phyloP scores from a whole-genome alignment of 2,329 filamentous ascomycete genomes.

The Daldinia sp. region DNA sequence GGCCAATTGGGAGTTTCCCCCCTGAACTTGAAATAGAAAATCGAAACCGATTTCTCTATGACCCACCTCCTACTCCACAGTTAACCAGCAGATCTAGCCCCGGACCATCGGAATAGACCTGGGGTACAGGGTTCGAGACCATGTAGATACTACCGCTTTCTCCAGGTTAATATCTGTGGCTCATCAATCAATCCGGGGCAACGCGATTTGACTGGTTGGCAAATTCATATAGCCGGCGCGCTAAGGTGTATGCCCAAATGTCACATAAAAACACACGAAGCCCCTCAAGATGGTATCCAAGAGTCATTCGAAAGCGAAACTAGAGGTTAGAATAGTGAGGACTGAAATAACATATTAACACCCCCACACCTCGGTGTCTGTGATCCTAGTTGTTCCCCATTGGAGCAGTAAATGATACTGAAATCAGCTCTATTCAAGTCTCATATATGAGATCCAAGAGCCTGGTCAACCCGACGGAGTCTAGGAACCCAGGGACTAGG shows the following conservation, averaged over 20 bases:
- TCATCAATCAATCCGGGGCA: slow-evolving; percentile 2
- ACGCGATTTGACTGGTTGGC: background rate
- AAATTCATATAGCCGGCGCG: slow-evolving; percentile 8
- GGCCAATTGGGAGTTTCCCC: slow-evolving; percentile 41
- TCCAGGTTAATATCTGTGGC: slow-evolving; percentile 3
- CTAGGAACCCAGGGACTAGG: background rate
- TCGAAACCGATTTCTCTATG: slow-evolving; percentile 8
- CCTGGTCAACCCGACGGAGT: background rate
- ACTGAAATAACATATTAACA: background rate
- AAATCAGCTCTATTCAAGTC: too few species aligned
- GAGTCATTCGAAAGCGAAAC: background rate
- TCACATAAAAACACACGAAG: background rate
- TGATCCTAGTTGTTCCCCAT: too few species aligned
- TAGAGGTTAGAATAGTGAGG: too few species aligned
- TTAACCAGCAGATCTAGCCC: slow-evolving; percentile 33
- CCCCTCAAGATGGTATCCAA: background rate
- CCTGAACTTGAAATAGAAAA: slow-evolving; percentile 20
- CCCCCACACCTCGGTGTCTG: background rate
- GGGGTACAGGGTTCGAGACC: slow-evolving; percentile 39
- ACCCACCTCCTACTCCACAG: slow-evolving; percentile 16
- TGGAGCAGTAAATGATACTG: too few species aligned
- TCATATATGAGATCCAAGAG: background rate
- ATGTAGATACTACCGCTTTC: background rate
- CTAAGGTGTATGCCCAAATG: background rate
- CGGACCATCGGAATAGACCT: slow-evolving; percentile 44